Base-by-base conservation (phyloP, 371 early-diverging fungal genomes). In the Phascolomyces articulosus region DNA sequence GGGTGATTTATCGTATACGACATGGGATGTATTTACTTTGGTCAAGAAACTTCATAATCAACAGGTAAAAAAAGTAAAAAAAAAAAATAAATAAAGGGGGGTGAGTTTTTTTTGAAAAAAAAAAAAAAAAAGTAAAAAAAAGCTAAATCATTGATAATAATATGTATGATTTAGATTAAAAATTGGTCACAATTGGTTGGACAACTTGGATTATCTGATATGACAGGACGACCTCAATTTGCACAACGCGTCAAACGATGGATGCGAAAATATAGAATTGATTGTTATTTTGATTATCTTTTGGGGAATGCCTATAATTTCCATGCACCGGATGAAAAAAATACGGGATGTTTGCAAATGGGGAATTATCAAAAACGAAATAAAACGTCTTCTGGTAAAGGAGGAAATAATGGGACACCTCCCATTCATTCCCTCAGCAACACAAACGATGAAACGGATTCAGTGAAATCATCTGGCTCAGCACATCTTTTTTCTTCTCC, bases 141-240 rank as follows among this genome's bases (percentile, higher is more conserved):
- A 26, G 8, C 38, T 10, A 31, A 31, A 6, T 31, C 10, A 6
- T 6, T 31, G 3, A 31, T 31, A 6, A 10, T 31, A 31, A 31
- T 31, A 31, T 6, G 9, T 6, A 31, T 31, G 9, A 31, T 31
- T 31, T 63, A 82, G 82, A 77, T 82, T 55, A 82, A 79, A 53
- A 82, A 82, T 40, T 82, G 82, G 82, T 82, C 82, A 18, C 82
- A 82, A 60, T 58, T 82, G 10, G 82, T 82, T 23, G 82, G 82
- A 6, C 73, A 77, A 48, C 68, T 82, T 23, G 82, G 82, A 0
- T 58, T 79, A 41, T 57, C 69, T 0, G 82, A 82, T 51, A 76
- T 78, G 68, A 55, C 76, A 18, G 77, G 79, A 1, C 68, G 82
- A 10, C 82, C 82, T 1, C 82, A 82, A 55, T 82, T 82, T 67